Evolutionary conservation across 768 basidiomycete genomes (phyloP), one percentile per base, ranked within the genome.

Genomic region (Macrolepiota fuliginosa): DNA sequence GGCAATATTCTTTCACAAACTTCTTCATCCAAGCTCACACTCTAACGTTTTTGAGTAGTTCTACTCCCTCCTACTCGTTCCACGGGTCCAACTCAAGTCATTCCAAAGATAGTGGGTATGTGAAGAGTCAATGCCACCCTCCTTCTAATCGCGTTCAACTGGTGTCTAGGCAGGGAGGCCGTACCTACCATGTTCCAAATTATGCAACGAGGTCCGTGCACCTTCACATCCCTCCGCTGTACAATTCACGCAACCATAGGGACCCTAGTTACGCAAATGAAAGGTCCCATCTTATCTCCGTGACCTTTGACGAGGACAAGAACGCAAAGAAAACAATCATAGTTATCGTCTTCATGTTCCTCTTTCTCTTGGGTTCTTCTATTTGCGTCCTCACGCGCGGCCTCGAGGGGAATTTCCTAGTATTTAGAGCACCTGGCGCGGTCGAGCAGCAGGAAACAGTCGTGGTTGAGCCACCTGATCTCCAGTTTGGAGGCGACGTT

Each of bases 121-220:
- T 59, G 29, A 53, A 53, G n/a, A 27, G 45, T n/a, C 29, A 36
- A 45, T 66, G 25, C n/a, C 36, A 47, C 59, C 56, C 42, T 45
- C 4, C 17, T 39, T 13, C 19, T 40, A 10, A 40, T 53, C 22
- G 36, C 62, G 6, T 39, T 47, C 56, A 54, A 39, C 11, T 54
- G 69, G 11, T 40, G 25, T 52, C 25, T 54, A 69, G 76, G 62
- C 67, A 70, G 25, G 76, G 76, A 15, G 74, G 75, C 58, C 70
- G 74, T 45, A 77, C 75, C 35, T 77, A 77, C 63, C 76, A 77
- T 66, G 71, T 77, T 53, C 75, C 76, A 35, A 77, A 77, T 60
- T 76, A 76, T 62, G 76, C 75, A 25, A 77, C 76, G 61, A 77
- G 75, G 76, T 74, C 40, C 47, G 71, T 62, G 42, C 46, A 58